Evolutionary conservation across 805 yeast species (phyloP).

Genomic region (Yarrowia sp.): DNA sequence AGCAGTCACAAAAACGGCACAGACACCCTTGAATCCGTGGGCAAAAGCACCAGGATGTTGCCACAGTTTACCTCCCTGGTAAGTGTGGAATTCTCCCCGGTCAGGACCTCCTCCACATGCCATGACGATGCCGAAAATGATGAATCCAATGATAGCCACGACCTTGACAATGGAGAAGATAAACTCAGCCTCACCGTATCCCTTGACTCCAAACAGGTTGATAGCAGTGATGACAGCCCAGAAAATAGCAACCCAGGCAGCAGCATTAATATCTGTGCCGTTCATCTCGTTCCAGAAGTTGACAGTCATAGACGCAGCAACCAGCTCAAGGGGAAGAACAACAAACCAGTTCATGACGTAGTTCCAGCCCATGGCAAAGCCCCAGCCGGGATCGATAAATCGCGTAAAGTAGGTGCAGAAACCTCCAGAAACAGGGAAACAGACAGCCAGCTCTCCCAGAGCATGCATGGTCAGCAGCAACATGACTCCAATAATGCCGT

Average conservation of each 20-base stretch:
- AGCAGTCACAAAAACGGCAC: slow-evolving; percentile 64
- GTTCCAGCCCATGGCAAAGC: slow-evolving; percentile 68
- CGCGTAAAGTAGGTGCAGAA: slow-evolving; percentile 55
- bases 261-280: slow-evolving; percentile 55
- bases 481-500: slow-evolving; percentile 57
- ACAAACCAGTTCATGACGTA: slow-evolving; percentile 58
- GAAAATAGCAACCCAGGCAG: slow-evolving; percentile 55
- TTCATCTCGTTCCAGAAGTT: slow-evolving; percentile 50
- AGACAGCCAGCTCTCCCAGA: slow-evolving; percentile 67
- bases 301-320: slow-evolving; percentile 54
- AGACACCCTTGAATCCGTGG: slow-evolving; percentile 58
- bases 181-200: slow-evolving; percentile 66
- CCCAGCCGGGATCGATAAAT: slow-evolving; percentile 58
- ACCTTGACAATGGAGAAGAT: slow-evolving; percentile 55
- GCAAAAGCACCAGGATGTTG: slow-evolving; percentile 60
- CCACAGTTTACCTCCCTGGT: slow-evolving; percentile 55
- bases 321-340: slow-evolving; percentile 37
- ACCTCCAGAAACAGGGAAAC: slow-evolving; percentile 57
- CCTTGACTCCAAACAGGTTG: slow-evolving; percentile 54
- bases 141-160: slow-evolving; percentile 54
- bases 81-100: slow-evolving; percentile 40
- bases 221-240: slow-evolving; percentile 47
- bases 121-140: slow-evolving; percentile 52
- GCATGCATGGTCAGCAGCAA: slow-evolving; percentile 61
- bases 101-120: slow-evolving; percentile 55